Base-by-base conservation (phyloP, 1,139 yeast species). In the Cylindricascospora bacillispora region DNA sequence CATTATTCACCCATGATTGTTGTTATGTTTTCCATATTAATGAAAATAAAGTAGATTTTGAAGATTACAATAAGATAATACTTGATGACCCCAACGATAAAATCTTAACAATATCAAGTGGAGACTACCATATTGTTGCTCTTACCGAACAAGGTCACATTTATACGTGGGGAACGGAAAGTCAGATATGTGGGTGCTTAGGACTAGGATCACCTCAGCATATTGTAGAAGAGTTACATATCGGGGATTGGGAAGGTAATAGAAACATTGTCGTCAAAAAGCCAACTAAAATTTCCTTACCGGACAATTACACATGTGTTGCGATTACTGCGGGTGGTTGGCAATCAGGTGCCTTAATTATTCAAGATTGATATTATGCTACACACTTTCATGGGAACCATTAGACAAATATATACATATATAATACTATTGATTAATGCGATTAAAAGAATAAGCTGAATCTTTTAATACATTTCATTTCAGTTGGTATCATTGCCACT, bases 311-410 rank as follows among this genome's bases (percentile, higher is more conserved):
- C 24, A 35, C 37, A 9, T 67, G 61, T 46, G 38, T 67, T 11
- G 69, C 70, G 1, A 63, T 74, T 28, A 65, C 79, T 2, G 80
- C 83, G 9, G 71, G 75, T n/a, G 93, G 93, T 2, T 79, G 89
- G 92, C 92, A 79, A 35, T 71, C 83, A 1, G 73, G 75, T 25
- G 89, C 75, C 2, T 48, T 70, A 12, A 57, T 70, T 13, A 33
- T 51, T 5, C 39, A 40, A 23, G 35, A 34, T 16, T 31, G 29
- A 23, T n/a, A n/a, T n/a, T n/a, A n/a, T n/a, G n/a, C n/a, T n/a
- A n/a, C n/a, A n/a, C n/a, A n/a, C n/a, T n/a, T n/a, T n/a, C n/a
- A n/a, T n/a, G n/a, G n/a, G n/a, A n/a, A 14, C 9, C 9, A 22
- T 9, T n/a, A 11, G 13, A 7, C 11, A 12, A 11, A n/a, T 9